A percentile compares a stretch with the other conserved stretches of the same genome.
phyloP scores from a whole-genome alignment of 108 stramenopile genomes.

The Cyclostephanos tholiformis region DNA sequence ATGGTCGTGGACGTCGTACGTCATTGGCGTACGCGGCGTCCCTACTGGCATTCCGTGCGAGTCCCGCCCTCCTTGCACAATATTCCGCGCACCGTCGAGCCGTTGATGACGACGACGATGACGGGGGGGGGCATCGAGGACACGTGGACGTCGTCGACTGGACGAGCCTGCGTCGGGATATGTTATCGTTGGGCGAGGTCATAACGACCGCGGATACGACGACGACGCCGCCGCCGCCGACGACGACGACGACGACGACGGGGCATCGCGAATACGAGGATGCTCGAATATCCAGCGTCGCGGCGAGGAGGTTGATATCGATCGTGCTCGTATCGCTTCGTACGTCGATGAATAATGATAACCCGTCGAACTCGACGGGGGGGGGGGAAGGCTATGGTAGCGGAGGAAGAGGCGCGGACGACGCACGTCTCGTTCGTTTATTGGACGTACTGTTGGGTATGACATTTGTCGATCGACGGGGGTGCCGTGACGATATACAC shows the following conservation, averaged over 20 bases:
- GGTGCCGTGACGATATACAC: too few species aligned
- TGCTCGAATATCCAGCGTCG: conserved; percentile 13
- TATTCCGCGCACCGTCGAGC: too few species aligned
- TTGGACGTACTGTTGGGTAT: conserved; percentile 28
- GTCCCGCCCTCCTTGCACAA: conserved; percentile 27
- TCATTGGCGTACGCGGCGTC: conserved; percentile 7
- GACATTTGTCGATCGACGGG: neutral
- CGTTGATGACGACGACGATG: neutral
- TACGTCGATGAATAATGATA: conserved; percentile 16
- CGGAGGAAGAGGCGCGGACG: neutral
- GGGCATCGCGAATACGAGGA: too few species aligned
- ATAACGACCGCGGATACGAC: neutral
- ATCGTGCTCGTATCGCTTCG: conserved; percentile 28
- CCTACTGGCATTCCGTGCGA: conserved; percentile 36
- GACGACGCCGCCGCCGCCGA: neutral
- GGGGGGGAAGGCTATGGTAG: neutral
- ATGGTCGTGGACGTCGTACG: neutral
- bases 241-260: neutral
- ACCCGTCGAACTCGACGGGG: neutral
- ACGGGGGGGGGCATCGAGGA: neutral
- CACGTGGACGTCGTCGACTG: conserved; percentile 3
- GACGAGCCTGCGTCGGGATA: conserved; percentile 25
- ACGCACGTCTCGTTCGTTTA: conserved; percentile 16
- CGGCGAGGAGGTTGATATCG: conserved; percentile 20
- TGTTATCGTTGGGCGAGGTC: conserved; percentile 12